phyloP scores from a whole-genome alignment of 2,329 filamentous ascomycete species.

The Geosmithia putterillii region DNA sequence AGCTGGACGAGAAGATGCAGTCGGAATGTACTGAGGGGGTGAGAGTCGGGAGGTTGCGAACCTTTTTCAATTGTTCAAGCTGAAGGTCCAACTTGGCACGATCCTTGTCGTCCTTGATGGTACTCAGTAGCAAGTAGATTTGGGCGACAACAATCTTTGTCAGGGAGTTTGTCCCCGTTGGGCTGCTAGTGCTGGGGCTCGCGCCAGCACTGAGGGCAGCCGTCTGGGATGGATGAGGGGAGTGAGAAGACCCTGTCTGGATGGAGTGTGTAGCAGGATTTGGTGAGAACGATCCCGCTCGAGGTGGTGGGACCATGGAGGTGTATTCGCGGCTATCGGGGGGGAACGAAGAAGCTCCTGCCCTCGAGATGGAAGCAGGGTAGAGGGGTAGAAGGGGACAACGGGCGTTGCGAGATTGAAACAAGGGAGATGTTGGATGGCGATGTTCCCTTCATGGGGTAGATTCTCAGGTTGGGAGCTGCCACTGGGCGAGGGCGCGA shows the following conservation, averaged over 20 bases:
- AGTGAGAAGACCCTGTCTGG: slow-evolving; percentile 43
- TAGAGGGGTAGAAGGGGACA: slow-evolving; percentile 2
- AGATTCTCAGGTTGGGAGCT: neutral
- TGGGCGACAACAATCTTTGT: slow-evolving; percentile 93
- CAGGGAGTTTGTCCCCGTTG: slow-evolving; percentile 53
- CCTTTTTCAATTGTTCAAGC: slow-evolving; percentile 84
- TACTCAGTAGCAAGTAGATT: slow-evolving; percentile 86
- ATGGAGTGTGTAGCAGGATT: slow-evolving; percentile 41
- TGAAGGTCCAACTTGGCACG: slow-evolving; percentile 86
- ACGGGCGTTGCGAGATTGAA: slow-evolving; percentile 6
- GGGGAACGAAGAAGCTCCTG: slow-evolving; percentile 7
- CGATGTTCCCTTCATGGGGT: slow-evolving; percentile 1
- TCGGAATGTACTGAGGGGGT: neutral
- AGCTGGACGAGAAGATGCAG: neutral
- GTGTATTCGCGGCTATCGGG: slow-evolving; percentile 20
- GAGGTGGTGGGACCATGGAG: slow-evolving; percentile 47
- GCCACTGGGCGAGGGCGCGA: neutral
- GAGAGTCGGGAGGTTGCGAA: slow-evolving; percentile 30
- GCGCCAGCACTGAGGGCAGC: slow-evolving; percentile 46
- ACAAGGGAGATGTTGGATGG: neutral
- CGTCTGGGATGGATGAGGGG: slow-evolving; percentile 43
- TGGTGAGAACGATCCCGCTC: slow-evolving; percentile 53
- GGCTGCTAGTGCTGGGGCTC: slow-evolving; percentile 49
- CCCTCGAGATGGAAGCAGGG: neutral
- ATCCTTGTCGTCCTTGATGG: slow-evolving; percentile 87